Base-by-base conservation (phyloP, 163 green algal genomes). In the Chlorella variabilis region DNA sequence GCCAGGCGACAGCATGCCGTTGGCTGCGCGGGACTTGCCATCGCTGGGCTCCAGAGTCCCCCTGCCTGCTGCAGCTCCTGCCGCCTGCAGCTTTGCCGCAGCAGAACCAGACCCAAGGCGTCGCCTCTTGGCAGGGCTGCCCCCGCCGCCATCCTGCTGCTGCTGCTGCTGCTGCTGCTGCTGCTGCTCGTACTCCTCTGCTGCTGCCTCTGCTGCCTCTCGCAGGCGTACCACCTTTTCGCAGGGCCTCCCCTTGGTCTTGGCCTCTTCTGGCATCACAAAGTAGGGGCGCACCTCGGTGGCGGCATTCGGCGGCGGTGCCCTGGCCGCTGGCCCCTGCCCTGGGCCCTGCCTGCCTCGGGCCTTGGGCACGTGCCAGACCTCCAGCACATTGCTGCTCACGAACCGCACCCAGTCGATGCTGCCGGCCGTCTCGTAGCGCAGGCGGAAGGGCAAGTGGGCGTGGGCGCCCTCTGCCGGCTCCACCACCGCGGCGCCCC, bases 71-170 rank as follows among this genome's bases (percentile, higher is more conserved):
- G 42, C 15, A 33, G 23, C 9, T 21, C 2, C 42, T 48, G 68
- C 20, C 9, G 25, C n/a, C 39, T 33, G 5, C 33, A n/a, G n/a
- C n/a, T n/a, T n/a, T n/a, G n/a, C n/a, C n/a, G 42, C 29, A 38
- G 66, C 66, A 63, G 5, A 9, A 33, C 54, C 54, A 63, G 20
- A n/a, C 54, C 18, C 54, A 9, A 70, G 3, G 0, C 73, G 73
- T 27, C 56, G 73, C 73, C 38, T 39, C 73, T 70, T 80, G 27
- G 18, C 15, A 0, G 36, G 56, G 54, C 73, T 80, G 73, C 54
- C 73, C 2, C 0, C 7, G n/a, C 15, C 25, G 9, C 33, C 71
- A 21, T 68, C 73, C 39, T 31, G 31, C 7, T 45, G 38, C 25
- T 31, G 36, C 56, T n/a, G 18, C 36, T 42, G 73, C 27, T n/a